Conservation (phyloP, 164 flowering plant genomes). For the Nelumbo lutea region DNA sequence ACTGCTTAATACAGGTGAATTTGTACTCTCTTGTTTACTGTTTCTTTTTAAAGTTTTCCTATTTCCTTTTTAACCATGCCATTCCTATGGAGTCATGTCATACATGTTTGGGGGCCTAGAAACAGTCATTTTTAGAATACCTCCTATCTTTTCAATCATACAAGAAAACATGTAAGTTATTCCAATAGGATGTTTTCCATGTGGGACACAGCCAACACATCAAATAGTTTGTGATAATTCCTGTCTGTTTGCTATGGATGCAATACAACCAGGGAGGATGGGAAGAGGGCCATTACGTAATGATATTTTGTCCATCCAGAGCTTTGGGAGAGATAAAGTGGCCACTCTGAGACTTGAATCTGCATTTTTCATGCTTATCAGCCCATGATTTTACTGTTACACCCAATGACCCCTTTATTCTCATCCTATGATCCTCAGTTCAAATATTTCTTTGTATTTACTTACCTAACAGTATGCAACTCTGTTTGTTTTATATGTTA, state of each 20-base stretch:
- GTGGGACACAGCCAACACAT: background rate
- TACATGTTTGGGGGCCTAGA: too few species aligned
- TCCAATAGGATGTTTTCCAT: background rate
- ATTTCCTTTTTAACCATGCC: background rate
- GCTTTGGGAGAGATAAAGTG: too few species aligned
- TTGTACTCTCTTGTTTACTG: slow-evolving; percentile 2
- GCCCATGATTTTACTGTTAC: too few species aligned
- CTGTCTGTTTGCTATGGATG: background rate
- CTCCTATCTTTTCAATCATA: background rate
- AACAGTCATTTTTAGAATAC: background rate
- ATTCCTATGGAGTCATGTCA: background rate
- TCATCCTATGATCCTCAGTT: background rate
- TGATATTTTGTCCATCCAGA: too few species aligned
- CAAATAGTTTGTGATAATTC: background rate
- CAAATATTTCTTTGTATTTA: background rate
- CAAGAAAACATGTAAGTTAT: background rate
- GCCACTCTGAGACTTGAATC: too few species aligned
- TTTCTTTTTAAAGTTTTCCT: background rate
- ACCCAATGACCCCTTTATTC: background rate
- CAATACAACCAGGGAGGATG: background rate
- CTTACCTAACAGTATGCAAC: background rate
- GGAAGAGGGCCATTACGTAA: too few species aligned
- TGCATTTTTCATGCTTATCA: too few species aligned
- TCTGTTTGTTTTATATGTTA: background rate
- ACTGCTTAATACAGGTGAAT: slow-evolving; percentile 77